Evolutionary conservation across 495 filamentous ascomycete species (phyloP), one percentile per base, ranked within the genome.

Genomic region (Trichoderma asperelloides): DNA sequence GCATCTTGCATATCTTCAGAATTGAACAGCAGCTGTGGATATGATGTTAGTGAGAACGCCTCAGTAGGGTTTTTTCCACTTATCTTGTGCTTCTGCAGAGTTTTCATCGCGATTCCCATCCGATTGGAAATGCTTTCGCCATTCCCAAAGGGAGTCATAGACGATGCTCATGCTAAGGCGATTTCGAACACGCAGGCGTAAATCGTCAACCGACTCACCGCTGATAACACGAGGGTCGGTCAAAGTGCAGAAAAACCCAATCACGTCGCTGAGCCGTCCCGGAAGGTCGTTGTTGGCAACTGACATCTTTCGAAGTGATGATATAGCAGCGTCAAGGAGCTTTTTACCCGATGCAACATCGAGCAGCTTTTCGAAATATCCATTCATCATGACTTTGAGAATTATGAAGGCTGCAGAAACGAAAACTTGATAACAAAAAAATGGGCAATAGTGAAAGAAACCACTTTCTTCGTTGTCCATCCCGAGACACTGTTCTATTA

Each of bases 1-100:
- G 55, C 55, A 60, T 60, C 55, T 30, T 60, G 55, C 55, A 60
- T 60, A 18, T 60, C 55, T 60, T 60, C 55, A 25, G 55, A 60
- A 33, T 25, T 27, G 5, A 60, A 60, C n/a, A 60, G 25, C 55
- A 25, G 55, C 25, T 60, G 55, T 60, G 27, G 11, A 30, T 18
- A 15, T 30, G 27, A 13, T 7, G 55, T 60, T 30, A 60, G 55
- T 16, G 13, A 21, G n/a, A 30, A 33, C 16, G 55, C 27, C 4
- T 18, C 25, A 33, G 18, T 15, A 12, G 11, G 25, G 11, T 6
- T 16, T 60, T 13, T 0, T 27, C 23, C 2, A 60, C 55, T 60
- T 60, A 60, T 60, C 55, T 60, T 60, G 55, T 33, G 55, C 9
- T 60, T 60, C 55, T 30, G 30, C 25, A 18, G 55, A 33, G 13